Conservation (phyloP, 345 rosid genomes). For the Rubroshorea leprosula region DNA sequence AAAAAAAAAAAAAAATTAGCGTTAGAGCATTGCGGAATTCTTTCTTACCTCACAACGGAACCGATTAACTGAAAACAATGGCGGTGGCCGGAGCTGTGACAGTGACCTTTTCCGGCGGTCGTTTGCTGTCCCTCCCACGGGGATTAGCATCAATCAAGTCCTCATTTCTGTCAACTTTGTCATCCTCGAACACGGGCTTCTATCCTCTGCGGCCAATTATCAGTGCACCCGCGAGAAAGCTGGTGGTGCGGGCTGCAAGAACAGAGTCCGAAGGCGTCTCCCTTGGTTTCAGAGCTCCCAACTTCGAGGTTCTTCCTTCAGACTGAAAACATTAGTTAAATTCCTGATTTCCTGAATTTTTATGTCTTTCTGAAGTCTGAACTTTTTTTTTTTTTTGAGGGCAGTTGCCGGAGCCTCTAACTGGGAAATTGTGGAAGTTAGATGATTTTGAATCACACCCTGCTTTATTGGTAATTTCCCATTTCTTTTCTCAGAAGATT, state of each 20-base stretch:
- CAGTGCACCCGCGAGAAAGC: conserved; percentile 26
- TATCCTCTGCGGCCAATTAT: conserved; percentile 26
- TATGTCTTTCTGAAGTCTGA: no score
- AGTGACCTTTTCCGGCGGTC: conserved; percentile 21
- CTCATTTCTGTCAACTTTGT: conserved; percentile 14
- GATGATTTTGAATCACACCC: conserved; percentile 85
- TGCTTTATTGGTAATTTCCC: conserved; percentile 50
- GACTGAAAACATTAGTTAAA: background rate
- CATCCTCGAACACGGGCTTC: conserved; percentile 20
- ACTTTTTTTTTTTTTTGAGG: no score
- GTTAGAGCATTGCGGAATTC: background rate
- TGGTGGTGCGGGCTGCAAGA: conserved; percentile 60
- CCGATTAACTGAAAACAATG: conserved; percentile 18
- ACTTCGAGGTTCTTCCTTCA: conserved; percentile 46
- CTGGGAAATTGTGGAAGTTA: conserved; percentile 71
- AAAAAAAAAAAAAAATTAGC: background rate
- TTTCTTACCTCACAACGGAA: background rate
- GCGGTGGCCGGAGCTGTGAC: conserved; percentile 30
- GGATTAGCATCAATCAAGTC: conserved; percentile 10
- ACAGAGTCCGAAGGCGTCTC: conserved; percentile 52
- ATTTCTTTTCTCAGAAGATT: background rate
- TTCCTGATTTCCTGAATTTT: no score
- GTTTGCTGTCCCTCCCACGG: conserved; percentile 11
- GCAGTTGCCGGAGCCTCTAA: conserved; percentile 72
- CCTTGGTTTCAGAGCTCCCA: conserved; percentile 59